Evolutionary conservation across 306 rosid genomes (phyloP).

Genomic region (Cucumis hystrix): DNA sequence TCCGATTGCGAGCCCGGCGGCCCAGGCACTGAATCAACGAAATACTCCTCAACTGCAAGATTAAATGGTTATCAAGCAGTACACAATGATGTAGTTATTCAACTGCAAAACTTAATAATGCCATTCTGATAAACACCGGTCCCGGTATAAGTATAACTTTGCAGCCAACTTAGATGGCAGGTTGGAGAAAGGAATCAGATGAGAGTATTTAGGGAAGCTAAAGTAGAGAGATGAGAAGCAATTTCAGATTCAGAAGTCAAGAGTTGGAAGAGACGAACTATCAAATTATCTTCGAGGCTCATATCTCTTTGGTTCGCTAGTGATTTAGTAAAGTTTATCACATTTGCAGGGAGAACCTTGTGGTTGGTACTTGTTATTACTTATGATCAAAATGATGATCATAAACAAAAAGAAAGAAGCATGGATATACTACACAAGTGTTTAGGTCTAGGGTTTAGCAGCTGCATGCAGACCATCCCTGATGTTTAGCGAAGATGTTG

Average conservation of each 20-base stretch:
- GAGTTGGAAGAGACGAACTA: background rate
- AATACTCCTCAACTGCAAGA: constrained; percentile 79
- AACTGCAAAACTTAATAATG: background rate
- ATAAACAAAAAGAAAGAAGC: background rate
- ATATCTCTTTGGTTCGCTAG: background rate
- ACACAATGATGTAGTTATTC: background rate
- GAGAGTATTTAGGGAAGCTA: background rate
- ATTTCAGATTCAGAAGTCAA: background rate
- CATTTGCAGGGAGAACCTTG: background rate
- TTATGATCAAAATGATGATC: background rate
- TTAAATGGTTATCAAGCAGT: background rate
- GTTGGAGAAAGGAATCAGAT: background rate
- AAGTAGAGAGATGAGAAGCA: background rate
- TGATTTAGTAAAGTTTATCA: background rate
- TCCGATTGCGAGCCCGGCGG: constrained; percentile 35
- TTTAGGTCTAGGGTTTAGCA: background rate
- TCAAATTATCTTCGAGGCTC: background rate
- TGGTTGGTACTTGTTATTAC: background rate
- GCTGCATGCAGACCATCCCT: background rate
- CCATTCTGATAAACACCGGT: background rate
- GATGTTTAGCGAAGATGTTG: background rate
- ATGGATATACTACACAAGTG: background rate
- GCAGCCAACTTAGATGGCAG: background rate
- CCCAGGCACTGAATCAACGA: constrained; percentile 66
- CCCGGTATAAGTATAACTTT: background rate